Base-by-base conservation (phyloP, 331 rosid species). In the Erythrophleum ivorense region DNA sequence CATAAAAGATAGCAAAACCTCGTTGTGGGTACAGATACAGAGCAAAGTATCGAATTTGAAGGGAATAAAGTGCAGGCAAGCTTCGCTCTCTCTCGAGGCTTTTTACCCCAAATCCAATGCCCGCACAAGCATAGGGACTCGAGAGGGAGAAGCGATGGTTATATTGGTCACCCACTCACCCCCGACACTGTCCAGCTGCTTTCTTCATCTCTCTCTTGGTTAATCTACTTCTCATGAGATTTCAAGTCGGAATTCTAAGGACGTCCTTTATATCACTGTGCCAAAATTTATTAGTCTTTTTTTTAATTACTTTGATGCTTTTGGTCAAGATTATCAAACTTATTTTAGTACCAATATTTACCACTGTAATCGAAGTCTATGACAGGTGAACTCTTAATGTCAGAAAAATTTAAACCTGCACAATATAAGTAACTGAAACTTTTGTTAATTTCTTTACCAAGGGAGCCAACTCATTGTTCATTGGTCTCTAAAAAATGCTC, bases 51-150 rank as follows among this genome's bases (percentile, higher is more conserved):
- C 75, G 88, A 89, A 90, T 85, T 91, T 89, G 92, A 87, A 78
- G 84, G 78, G 94, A 91, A 88, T 90, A 91, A 92, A 92, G 97
- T 84, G 86, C 69, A 82, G 81, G 85, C 79, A 86, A 76, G 87
- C 80, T 45, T 87, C 79, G 85, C 84, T 78, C 81, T 81, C 83
- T 78, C 65, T 79, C 73, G 86, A 83, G 90, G 87, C 80, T 78
- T 87, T 89, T 83, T 78, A 82, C 96, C 89, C 87, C 90, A 93
- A 93, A 87, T 78, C 87, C 94, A 89, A 92, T 90, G 91, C 85
- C 84, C 81, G 80, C 84, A 48, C 82, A 80, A 88, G 89, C 89
- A 86, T 89, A 78, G 98, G 97, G 88, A 91, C 83, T 87, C 78
- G 91, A 85, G 80, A 60, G 9, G 16, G 69, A 10, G 69, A 15